Evolutionary conservation across 2,329 filamentous ascomycete genomes (phyloP).

Genomic region (Pyrenophora teres): DNA sequence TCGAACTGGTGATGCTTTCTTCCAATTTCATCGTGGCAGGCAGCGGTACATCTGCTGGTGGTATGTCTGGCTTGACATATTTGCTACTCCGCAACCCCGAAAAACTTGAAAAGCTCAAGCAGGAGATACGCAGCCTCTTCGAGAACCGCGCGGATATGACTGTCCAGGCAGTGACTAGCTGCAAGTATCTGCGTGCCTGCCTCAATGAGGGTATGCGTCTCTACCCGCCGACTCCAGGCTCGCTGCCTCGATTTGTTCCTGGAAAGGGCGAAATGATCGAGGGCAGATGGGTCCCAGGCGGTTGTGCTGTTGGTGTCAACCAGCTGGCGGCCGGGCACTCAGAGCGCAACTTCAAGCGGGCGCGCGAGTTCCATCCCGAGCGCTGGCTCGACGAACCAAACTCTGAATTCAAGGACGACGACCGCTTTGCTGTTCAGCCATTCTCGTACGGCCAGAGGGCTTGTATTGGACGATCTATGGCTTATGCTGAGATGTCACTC

Average conservation of each 20-base stretch:
- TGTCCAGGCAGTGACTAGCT: neutral
- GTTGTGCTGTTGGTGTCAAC: conserved; percentile 25
- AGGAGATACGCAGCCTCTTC: conserved; percentile 16
- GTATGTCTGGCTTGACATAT: conserved; percentile 10
- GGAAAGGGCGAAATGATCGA: conserved; percentile 20
- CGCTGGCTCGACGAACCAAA: conserved; percentile 10
- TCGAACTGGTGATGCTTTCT: conserved; percentile 12
- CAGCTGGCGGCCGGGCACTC: conserved; percentile 18
- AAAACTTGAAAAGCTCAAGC: conserved; percentile 14
- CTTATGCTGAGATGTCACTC: conserved; percentile 6
- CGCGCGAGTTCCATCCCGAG: conserved; percentile 16
- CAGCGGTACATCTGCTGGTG: conserved; percentile 35
- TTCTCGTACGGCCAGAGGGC: conserved; percentile 14
- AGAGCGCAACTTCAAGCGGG: conserved; percentile 22
- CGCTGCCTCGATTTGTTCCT: conserved; percentile 21
- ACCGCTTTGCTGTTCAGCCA: conserved; percentile 35
- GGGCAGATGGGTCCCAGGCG: conserved; percentile 21
- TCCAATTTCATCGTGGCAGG: conserved; percentile 27
- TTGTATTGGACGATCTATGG: conserved; percentile 18
- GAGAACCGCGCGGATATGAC: conserved; percentile 16
- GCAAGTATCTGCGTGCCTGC: conserved; percentile 20
- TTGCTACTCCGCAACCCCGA: conserved; percentile 14
- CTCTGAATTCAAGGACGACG: conserved; percentile 31
- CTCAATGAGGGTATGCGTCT: conserved; percentile 25
- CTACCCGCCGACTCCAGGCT: conserved; percentile 19